phyloP scores from a whole-genome alignment of 73 alveolate species.

The Loxodes magnus region DNA sequence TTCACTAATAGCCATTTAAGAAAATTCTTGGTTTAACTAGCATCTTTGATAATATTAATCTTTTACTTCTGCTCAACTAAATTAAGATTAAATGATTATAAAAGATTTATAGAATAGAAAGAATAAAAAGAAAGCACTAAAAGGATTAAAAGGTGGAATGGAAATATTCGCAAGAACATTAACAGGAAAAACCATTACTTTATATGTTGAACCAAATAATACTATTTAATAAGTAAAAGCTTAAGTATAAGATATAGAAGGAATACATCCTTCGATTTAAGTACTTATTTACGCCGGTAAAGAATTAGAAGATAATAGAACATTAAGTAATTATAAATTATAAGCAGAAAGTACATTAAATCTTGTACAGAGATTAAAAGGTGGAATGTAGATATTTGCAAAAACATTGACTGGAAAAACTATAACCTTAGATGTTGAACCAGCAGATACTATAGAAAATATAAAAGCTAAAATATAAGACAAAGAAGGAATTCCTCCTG shows the following conservation, averaged over 20 bases:
- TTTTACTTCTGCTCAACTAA: no score
- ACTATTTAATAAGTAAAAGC: not conserved
- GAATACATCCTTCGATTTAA: not conserved
- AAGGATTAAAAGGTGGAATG: no score
- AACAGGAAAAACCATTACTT: constrained; percentile 14
- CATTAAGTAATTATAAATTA: not conserved
- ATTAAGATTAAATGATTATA: no score
- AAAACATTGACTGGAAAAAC: no score
- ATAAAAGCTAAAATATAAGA: not conserved
- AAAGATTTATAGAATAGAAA: no score
- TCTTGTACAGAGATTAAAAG: not conserved
- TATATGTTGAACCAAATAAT: constrained; percentile 2
- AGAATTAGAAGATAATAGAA: not conserved
- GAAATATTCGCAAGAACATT: constrained; percentile 4
- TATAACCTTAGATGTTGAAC: constrained; percentile 1
- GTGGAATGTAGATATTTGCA: not conserved
- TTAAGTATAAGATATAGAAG: not conserved
- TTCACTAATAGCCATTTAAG: no score
- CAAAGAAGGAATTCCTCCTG: constrained; percentile 21
- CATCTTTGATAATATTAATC: no score
- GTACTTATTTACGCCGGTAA: not conserved
- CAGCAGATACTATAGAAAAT: constrained; percentile 9
- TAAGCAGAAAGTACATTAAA: not conserved
- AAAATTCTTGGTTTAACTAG: no score
- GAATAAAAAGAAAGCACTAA: no score